Percentiles rank a stretch among this genome's conserved stretches.
Evolutionary conservation across 2,329 filamentous ascomycete species (phyloP).

Genomic region (Xylaria sp.): DNA sequence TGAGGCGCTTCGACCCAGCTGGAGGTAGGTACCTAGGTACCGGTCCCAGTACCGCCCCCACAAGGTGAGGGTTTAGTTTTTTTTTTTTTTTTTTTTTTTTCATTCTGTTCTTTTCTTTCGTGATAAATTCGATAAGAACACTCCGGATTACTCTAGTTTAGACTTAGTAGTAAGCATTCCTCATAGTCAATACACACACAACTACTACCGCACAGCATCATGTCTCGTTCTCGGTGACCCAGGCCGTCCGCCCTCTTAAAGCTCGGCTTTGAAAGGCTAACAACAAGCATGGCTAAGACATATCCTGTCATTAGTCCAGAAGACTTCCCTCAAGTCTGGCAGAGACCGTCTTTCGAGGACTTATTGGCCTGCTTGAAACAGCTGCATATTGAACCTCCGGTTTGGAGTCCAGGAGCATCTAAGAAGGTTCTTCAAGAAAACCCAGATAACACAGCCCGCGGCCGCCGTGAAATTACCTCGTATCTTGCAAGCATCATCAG

Average conservation of each 20-base stretch:
- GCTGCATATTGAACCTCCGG: conserved; percentile 73
- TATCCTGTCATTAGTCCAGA: conserved; percentile 50
- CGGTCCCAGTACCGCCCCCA: no score
- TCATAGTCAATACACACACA: not conserved
- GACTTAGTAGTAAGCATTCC: conserved; percentile 9
- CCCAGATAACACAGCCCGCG: conserved; percentile 56
- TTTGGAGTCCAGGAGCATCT: conserved; percentile 68
- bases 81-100: not conserved
- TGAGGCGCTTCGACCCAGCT: not conserved
- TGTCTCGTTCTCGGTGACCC: conserved; percentile 26
- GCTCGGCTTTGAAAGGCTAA: not conserved
- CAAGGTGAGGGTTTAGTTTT: not conserved
- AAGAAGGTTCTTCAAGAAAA: conserved; percentile 56
- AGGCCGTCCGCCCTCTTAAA: not conserved
- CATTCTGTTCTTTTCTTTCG: not conserved
- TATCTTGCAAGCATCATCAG: conserved; percentile 78
- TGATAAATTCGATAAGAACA: conserved; percentile 7
- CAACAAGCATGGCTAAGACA: conserved; percentile 44
- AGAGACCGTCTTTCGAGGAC: conserved; percentile 73
- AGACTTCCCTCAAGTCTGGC: conserved; percentile 86
- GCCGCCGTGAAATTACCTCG: conserved; percentile 65
- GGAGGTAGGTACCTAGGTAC: no score
- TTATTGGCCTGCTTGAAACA: conserved; percentile 74
- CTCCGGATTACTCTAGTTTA: not conserved
- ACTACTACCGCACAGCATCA: not conserved